Conservation (phyloP, 106 monocot species). For the Vanilla planifolia region DNA sequence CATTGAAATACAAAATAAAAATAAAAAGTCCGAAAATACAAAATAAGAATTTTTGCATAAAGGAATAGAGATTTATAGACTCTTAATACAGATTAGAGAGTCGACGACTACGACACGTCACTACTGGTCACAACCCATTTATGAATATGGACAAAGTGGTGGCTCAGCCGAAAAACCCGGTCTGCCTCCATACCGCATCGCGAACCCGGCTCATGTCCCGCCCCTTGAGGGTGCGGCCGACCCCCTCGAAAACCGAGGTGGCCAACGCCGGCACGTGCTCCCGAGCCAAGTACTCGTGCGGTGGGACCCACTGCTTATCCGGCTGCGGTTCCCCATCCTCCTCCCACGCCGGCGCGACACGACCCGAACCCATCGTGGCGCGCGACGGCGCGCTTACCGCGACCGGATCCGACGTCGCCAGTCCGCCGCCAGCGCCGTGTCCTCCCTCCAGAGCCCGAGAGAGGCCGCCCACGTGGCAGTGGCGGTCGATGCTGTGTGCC, state of each 20-base stretch:
- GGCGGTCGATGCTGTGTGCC: neutral
- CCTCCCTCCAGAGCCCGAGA: slow-evolving; percentile 18
- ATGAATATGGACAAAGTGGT: neutral
- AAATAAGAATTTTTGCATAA: too few relatives aligned
- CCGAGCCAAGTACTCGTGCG: slow-evolving; percentile 57
- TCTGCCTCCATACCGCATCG: slow-evolving; percentile 67
- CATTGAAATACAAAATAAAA: too few relatives aligned
- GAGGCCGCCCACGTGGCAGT: slow-evolving; percentile 15
- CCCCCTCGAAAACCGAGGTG: slow-evolving; percentile 59
- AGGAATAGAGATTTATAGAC: too few relatives aligned
- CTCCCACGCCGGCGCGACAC: slow-evolving; percentile 6
- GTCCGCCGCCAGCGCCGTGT: neutral
- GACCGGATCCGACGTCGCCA: slow-evolving; percentile 34
- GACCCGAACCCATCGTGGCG: slow-evolving; percentile 7
- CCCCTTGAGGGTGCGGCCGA: slow-evolving; percentile 71
- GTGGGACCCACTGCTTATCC: slow-evolving; percentile 39
- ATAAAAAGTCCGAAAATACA: too few relatives aligned
- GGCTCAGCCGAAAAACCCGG: slow-evolving; percentile 61
- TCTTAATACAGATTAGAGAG: too few relatives aligned
- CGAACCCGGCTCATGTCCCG: slow-evolving; percentile 72
- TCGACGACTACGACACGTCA: too few relatives aligned
- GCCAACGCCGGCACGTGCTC: slow-evolving; percentile 20
- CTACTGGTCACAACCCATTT: too few relatives aligned
- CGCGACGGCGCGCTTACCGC: slow-evolving; percentile 45
- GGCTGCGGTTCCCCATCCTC: slow-evolving; percentile 6